These are phyloP conservation scores for Phytophthora europaea DNA, from an alignment of 352 stramenopile species.

Conservation along the genomic window DNA sequence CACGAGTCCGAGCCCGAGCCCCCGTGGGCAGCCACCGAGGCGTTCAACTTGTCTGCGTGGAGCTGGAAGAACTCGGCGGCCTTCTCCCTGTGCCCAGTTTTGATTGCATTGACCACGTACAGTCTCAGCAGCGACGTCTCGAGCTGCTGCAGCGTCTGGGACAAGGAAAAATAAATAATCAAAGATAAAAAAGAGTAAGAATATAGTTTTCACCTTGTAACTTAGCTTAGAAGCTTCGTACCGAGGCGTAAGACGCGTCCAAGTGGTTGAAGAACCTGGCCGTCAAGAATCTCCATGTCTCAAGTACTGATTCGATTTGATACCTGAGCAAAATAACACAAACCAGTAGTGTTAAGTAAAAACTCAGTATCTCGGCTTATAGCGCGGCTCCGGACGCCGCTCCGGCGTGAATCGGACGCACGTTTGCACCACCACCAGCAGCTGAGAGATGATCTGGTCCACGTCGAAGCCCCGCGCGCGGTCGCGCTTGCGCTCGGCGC, in stretches of 20 bases:
- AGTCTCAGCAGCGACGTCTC: slow-evolving; percentile 75
- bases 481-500: slow-evolving; percentile 77
- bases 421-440: slow-evolving; percentile 72
- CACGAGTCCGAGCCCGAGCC: slow-evolving; percentile 55
- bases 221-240: slow-evolving; percentile 26
- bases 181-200: slow-evolving; percentile 6
- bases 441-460: slow-evolving; percentile 78
- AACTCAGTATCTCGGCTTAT: slow-evolving; percentile 12
- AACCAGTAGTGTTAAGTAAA: slow-evolving; percentile 9
- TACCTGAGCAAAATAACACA: slow-evolving; percentile 52
- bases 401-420: slow-evolving; percentile 21
- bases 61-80: slow-evolving; percentile 80
- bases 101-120: slow-evolving; percentile 84
- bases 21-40: slow-evolving; percentile 37
- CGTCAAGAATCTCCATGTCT: slow-evolving; percentile 84
- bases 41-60: slow-evolving; percentile 75
- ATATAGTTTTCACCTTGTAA: not conserved
- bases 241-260: slow-evolving; percentile 73
- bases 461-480: slow-evolving; percentile 79
- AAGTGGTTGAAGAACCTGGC: slow-evolving; percentile 86
- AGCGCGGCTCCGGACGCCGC: not conserved
- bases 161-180: slow-evolving; percentile 5
- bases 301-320: slow-evolving; percentile 79
- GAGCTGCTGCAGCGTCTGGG: slow-evolving; percentile 72
- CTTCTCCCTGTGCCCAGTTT: slow-evolving; percentile 74